These are phyloP conservation scores for Aspergillus carlsbadensis DNA, from an alignment of 495 filamentous ascomycete genomes.

Conservation along the genomic window DNA sequence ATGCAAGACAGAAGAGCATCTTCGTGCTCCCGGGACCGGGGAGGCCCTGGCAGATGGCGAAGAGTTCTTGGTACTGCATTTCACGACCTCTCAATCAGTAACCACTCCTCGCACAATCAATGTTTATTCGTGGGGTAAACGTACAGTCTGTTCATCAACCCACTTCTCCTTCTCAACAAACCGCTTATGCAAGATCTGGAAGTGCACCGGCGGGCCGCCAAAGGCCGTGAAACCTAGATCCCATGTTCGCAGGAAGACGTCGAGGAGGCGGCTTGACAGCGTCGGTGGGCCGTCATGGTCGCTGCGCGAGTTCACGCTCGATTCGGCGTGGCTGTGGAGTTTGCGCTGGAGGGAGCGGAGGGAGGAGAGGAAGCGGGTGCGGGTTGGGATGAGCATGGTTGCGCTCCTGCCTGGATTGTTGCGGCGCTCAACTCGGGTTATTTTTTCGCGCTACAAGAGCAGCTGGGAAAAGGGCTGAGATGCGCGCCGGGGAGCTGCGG, in stretches of 20 bases:
- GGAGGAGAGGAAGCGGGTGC: conserved; percentile 1
- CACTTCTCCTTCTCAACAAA: conserved; percentile 68
- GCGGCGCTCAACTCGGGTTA: not conserved
- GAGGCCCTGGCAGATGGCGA: conserved; percentile 74
- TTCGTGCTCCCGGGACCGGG: conserved; percentile 78
- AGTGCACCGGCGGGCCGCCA: conserved; percentile 71
- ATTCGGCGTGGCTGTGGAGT: conserved; percentile 1
- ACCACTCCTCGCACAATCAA: not conserved
- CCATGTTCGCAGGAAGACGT: conserved; percentile 56
- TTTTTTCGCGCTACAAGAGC: no score
- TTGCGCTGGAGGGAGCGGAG: conserved; percentile 5
- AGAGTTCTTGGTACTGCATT: conserved; percentile 75
- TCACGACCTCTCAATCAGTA: not conserved
- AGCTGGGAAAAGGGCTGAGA: no score
- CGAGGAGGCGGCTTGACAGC: conserved; percentile 18
- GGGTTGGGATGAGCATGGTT: conserved; percentile 11
- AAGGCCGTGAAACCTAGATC: conserved; percentile 70
- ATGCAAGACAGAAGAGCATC: conserved; percentile 72
- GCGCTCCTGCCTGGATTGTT: not conserved
- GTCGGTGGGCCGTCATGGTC: not conserved
- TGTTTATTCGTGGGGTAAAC: no score
- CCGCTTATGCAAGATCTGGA: conserved; percentile 61
- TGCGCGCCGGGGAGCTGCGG: not conserved
- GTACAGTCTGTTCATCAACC: conserved; percentile 73
- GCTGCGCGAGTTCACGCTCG: not conserved